Evolutionary conservation across 164 flowering plant species (phyloP).

Genomic region (Brasenia schreberi): DNA sequence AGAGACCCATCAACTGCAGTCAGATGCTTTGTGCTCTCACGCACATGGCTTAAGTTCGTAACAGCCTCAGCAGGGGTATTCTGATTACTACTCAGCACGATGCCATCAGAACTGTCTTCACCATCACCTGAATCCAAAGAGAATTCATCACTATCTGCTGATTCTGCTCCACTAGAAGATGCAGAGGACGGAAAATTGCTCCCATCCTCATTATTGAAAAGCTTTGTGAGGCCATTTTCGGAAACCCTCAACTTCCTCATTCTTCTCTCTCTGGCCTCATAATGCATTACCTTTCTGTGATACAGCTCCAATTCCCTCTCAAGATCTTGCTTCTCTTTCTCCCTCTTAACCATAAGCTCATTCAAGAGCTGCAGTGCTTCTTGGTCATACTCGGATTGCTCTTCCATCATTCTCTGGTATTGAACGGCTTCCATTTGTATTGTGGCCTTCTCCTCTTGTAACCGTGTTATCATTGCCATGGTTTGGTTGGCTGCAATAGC

Average conservation of each 20-base stretch:
- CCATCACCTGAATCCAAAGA: conserved; percentile 3
- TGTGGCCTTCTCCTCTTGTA: conserved; percentile 85
- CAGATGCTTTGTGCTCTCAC: conserved; percentile 10
- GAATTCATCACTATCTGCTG: conserved; percentile 18
- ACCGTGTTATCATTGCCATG: conserved; percentile 86
- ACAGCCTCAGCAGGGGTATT: conserved; percentile 2
- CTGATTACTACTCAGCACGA: conserved; percentile 5
- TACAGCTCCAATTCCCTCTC: conserved; percentile 40
- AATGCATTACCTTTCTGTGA: conserved; percentile 20
- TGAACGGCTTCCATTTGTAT: conserved; percentile 86
- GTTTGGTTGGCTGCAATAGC: conserved; percentile 74
- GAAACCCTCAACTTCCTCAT: conserved; percentile 10
- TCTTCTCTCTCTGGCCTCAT: conserved; percentile 9
- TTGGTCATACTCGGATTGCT: conserved; percentile 77
- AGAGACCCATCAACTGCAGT: conserved; percentile 9
- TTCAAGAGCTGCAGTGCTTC: conserved; percentile 52
- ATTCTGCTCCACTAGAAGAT: conserved; percentile 13
- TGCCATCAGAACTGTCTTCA: conserved; percentile 6
- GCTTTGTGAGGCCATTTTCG: conserved; percentile 25
- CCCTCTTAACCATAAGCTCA: conserved; percentile 40
- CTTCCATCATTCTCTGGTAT: conserved; percentile 95
- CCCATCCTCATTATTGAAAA: conserved; percentile 10
- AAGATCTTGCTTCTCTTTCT: conserved; percentile 42
- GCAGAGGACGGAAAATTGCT: conserved; percentile 15
- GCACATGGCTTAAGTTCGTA: not conserved